Percentiles rank a stretch among this genome's conserved stretches.
Evolutionary conservation across 768 basidiomycete genomes (phyloP).

Genomic region (Kwoniella sp.): DNA sequence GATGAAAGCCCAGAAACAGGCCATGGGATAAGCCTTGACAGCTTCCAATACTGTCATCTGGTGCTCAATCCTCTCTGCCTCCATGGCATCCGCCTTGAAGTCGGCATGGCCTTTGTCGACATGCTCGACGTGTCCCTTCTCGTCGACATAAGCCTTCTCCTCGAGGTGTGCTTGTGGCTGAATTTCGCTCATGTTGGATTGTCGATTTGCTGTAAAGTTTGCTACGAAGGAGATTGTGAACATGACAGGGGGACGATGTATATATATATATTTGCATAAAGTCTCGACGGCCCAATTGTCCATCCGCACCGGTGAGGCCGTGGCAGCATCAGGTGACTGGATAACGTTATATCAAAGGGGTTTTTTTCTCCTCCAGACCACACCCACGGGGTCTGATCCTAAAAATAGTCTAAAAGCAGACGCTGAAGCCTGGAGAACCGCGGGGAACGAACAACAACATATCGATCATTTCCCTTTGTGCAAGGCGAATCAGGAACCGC

Average conservation of each 20-base stretch:
- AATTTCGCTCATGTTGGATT: not conserved
- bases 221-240: not conserved
- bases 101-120: conserved; percentile 11
- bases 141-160: conserved; percentile 1
- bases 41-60: conserved; percentile 45
- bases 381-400: not conserved
- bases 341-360: not conserved
- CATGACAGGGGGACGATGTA: too few relatives aligned
- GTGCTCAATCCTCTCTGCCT: conserved; percentile 42
- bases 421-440: not conserved
- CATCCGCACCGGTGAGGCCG: not conserved
- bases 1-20: conserved; percentile 50
- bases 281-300: not conserved
- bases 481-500: not conserved
- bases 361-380: not conserved
- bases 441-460: not conserved
- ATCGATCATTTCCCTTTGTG: too few relatives aligned
- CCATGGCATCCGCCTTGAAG: conserved; percentile 37
- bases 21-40: conserved; percentile 46
- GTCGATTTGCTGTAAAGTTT: not conserved
- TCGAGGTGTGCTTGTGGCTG: not conserved
- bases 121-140: conserved; percentile 11
- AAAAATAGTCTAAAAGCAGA: not conserved
- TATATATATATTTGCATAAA: not conserved
- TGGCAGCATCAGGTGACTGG: not conserved